Base-by-base conservation (phyloP, 768 basidiomycete species). In the Kwoniella botswanensis region DNA sequence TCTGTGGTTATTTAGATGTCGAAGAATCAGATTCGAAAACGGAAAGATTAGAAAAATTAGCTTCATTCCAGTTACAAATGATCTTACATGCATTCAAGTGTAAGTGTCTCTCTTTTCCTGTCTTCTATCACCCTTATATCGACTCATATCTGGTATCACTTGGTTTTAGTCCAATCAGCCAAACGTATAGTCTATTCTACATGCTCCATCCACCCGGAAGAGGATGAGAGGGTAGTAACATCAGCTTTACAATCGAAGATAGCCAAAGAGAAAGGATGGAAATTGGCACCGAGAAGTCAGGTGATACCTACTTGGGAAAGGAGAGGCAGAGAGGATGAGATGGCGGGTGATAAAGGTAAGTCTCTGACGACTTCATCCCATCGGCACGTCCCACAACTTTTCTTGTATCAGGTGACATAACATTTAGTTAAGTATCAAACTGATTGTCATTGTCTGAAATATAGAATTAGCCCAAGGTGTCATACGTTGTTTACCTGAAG, bases 1-100 rank as follows among this genome's bases (percentile, higher is more conserved):
- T 52, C 1, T 17, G 50, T 17, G 15, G 50, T 52, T 15, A 21
- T 17, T 21, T 75, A 69, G 77, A 89, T 61, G 88, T 88, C 11
- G 86, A 86, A 53, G 82, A 84, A 43, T 74, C 80, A 13, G 85
- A 81, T 63, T 87, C 84, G 29, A 87, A 88, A 67, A 87, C 88
- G 67, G 89, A 89, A 44, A 90, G 97, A 50, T 86, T 99, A 56
- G 87, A 88, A 73, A 94, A 93, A 75, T 88, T 99, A 11, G 89
- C 93, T 3, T 85, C 87, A 18, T 99, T 99, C 83, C 97, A 99
- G 78, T 86, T 94, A 43, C 87, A 88, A 83, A 93, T 98, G 89
- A 89, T 98, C 76, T 89, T 88, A 79, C 97, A 98, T 79, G 96
- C 97, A 18, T 94, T 99, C 91, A 90, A 90, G 84, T 98, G 94